phyloP scores from a whole-genome alignment of 345 rosid species.

The Gynandropsis gynandra region DNA sequence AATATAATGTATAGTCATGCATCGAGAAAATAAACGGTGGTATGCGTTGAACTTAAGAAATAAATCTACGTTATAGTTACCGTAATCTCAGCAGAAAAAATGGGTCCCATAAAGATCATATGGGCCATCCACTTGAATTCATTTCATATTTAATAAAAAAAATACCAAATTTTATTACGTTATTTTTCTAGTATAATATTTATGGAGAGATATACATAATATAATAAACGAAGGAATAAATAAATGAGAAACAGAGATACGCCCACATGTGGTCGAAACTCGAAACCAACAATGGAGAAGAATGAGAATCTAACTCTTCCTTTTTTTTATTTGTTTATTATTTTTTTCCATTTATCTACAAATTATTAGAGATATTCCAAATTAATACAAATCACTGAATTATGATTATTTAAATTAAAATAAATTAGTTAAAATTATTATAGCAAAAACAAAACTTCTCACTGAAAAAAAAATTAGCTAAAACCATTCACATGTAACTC shows the following conservation, averaged over 20 bases:
- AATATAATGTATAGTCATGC: too few relatives aligned
- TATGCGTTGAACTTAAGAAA: conserved; percentile 15
- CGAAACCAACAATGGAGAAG: too few relatives aligned
- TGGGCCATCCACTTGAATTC: conserved; percentile 25
- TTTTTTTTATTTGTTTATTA: too few relatives aligned
- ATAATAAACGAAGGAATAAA: background rate
- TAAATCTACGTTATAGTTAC: conserved; percentile 29
- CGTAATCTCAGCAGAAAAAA: conserved; percentile 30
- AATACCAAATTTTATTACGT: background rate
- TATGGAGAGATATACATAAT: background rate
- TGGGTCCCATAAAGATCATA: conserved; percentile 24
- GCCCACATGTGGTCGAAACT: conserved; percentile 21
- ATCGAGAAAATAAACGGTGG: conserved; percentile 18
- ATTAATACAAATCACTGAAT: too few relatives aligned
- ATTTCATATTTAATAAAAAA: conserved; percentile 13
- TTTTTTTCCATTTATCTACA: too few relatives aligned
- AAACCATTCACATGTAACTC: too few relatives aligned
- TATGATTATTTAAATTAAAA: too few relatives aligned
- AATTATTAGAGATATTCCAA: too few relatives aligned
- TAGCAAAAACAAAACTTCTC: too few relatives aligned
- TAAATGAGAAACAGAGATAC: conserved; percentile 15
- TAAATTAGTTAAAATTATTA: background rate
- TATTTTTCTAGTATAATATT: background rate
- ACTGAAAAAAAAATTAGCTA: too few relatives aligned
- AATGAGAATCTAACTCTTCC: too few relatives aligned